Base-by-base conservation (phyloP, 306 rosid genomes). In the Dalbergia oliveri region DNA sequence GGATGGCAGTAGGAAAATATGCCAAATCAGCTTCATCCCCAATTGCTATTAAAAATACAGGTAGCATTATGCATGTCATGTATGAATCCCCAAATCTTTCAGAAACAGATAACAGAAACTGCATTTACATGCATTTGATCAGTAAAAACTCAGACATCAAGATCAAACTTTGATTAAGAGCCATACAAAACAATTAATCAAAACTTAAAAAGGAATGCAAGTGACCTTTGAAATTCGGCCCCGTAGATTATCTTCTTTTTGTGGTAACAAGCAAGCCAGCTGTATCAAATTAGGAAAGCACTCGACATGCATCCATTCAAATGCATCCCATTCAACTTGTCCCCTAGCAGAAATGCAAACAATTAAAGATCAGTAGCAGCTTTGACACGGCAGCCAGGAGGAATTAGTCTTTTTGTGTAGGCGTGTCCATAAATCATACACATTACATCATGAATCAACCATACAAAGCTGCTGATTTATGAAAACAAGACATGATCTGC, bases 231-330 rank as follows among this genome's bases (percentile, higher is more conserved):
- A 88, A 76, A 89, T 87, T 74, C 86, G 91, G 84, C 89, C 91
- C 73, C 98, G 87, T 79, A 95, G 87, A 75, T 82, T 87, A 75
- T 95, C 99, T 86, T 93, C 99, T 86, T 95, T 95, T 41, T 91
- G 98, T 70, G 97, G 95, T 76, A 95, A 87, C 77, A 89, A 84
- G 88, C 97, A 90, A 54, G 94, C 92, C 71, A 95, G 86, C 80
- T 89, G 89, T 63, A 95, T 89, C 86, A 95, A 88, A 83, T 85
- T 89, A 72, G 99, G 96, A 83, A 95, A 87, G 89, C 99, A 95
- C 58, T 91, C 91, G 47, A 73, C 85, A 86, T 95, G 99, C 83
- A 95, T 83, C 98, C 99, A 95, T 84, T 95, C 99, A 87, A 95
- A 91, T 69, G 91, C 88, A 85, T 86, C 88, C 97, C 97, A 93